These are phyloP conservation scores for Funneliformis caledonium DNA, from an alignment of 371 early-diverging fungal species.

Conservation along the genomic window DNA sequence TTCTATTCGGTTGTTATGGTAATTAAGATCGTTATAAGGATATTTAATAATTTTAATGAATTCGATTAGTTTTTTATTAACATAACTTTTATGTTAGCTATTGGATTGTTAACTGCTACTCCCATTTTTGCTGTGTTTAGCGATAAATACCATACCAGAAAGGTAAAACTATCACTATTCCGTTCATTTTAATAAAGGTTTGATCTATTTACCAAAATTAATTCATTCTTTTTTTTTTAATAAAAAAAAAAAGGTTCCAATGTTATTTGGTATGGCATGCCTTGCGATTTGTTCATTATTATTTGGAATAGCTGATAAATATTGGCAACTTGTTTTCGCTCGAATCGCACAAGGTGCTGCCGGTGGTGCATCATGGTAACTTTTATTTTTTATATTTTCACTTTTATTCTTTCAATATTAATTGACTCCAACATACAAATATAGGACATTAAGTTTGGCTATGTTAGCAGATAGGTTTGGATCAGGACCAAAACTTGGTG, in stretches of 20 bases:
- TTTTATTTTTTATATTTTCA: neutral
- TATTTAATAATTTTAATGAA: neutral
- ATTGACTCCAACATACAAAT: neutral
- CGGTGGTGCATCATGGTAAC: constrained; percentile 79
- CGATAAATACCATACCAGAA: constrained; percentile 74
- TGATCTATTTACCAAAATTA: neutral
- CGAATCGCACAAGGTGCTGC: constrained; percentile 81
- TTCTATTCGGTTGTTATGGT: constrained; percentile 85
- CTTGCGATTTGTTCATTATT: constrained; percentile 68
- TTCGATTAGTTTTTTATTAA: neutral
- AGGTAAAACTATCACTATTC: constrained; percentile 42
- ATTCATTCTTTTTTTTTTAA: neutral
- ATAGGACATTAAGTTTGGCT: constrained; percentile 73
- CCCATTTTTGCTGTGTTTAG: constrained; percentile 80
- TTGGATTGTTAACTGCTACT: constrained; percentile 79
- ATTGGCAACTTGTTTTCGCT: constrained; percentile 72
- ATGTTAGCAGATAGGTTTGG: constrained; percentile 83
- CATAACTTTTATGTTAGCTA: constrained; percentile 50
- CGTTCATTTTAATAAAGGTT: neutral
- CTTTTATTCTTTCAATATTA: neutral
- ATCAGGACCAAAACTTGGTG: constrained; percentile 63
- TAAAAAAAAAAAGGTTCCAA: constrained; percentile 56
- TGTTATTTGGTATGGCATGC: constrained; percentile 76
- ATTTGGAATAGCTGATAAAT: constrained; percentile 71
- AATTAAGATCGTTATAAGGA: constrained; percentile 24